Percentiles rank a stretch among this genome's conserved stretches.
These are phyloP conservation scores for Penicillium sp. DNA, from an alignment of 2,329 filamentous ascomycete genomes.

Conservation along the genomic window DNA sequence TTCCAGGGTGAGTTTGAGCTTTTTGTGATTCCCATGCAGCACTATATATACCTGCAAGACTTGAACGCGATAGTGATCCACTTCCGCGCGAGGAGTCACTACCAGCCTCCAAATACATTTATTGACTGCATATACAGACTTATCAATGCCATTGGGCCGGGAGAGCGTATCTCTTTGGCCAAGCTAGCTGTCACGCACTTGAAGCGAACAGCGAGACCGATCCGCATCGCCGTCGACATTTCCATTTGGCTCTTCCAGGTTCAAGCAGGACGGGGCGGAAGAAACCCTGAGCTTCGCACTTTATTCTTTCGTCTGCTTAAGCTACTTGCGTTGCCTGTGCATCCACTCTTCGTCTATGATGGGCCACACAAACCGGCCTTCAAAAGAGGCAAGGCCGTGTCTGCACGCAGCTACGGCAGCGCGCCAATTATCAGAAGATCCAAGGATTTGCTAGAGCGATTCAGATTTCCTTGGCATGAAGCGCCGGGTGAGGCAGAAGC, in stretches of 20 bases:
- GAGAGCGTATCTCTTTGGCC: conserved; percentile 75
- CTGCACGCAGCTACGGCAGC: conserved; percentile 56
- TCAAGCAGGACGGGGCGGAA: conserved; percentile 80
- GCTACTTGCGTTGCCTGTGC: conserved; percentile 73
- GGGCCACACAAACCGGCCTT: conserved; percentile 81
- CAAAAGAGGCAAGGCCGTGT: conserved; percentile 78
- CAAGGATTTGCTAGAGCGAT: conserved; percentile 79
- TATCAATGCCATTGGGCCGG: conserved; percentile 83
- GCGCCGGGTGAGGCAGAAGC: conserved; percentile 95
- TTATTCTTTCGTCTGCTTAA: conserved; percentile 89
- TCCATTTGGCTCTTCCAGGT: conserved; percentile 98
- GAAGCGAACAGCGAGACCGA: conserved; percentile 67
- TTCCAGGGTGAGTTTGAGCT: conserved; percentile 43
- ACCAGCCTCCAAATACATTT: not conserved
- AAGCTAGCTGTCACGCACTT: conserved; percentile 80
- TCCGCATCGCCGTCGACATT: conserved; percentile 89
- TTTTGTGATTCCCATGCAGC: not conserved
- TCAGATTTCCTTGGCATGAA: conserved; percentile 80
- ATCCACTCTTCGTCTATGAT: conserved; percentile 89
- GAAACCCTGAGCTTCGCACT: conserved; percentile 86
- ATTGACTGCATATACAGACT: conserved; percentile 59
- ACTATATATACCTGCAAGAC: conserved; percentile 3
- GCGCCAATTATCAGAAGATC: conserved; percentile 71
- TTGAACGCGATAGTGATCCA: not conserved
- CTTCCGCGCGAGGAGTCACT: too few relatives aligned